phyloP scores from a whole-genome alignment of 176 grass and related monocot genomes.

The Paspalum notatum region DNA sequence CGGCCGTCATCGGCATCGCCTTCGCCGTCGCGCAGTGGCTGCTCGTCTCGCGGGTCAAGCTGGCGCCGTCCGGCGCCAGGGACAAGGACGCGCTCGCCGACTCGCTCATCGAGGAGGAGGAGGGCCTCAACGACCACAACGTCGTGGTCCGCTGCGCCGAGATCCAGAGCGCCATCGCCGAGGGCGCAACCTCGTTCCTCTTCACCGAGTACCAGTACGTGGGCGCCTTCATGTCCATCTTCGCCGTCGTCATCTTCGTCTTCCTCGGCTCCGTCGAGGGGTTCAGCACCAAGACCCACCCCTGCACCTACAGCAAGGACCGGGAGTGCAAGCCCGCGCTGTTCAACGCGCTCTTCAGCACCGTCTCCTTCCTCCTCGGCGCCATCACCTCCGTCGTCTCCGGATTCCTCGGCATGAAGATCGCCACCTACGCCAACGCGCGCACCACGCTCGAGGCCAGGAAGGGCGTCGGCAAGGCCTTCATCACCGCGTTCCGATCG shows the following conservation, averaged over 20 bases:
- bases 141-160: conserved; percentile 48
- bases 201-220: conserved; percentile 83
- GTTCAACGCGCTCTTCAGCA: conserved; percentile 52
- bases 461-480: conserved; percentile 57
- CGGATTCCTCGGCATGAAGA: conserved; percentile 66
- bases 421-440: conserved; percentile 57
- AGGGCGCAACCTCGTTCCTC: conserved; percentile 74
- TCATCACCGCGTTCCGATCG: conserved; percentile 55
- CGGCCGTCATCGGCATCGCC: conserved; percentile 43
- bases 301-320: conserved; percentile 61
- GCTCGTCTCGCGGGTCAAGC: conserved; percentile 55
- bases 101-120: conserved; percentile 62
- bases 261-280: conserved; percentile 84
- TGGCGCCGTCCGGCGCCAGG: conserved; percentile 20
- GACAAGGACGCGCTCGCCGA: conserved; percentile 30
- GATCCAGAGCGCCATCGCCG: conserved; percentile 58
- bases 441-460: conserved; percentile 59
- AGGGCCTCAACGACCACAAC: conserved; percentile 66
- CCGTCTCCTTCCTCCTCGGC: conserved; percentile 53
- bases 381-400: conserved; percentile 55
- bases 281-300: conserved; percentile 64
- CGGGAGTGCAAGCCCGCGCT: conserved; percentile 55
- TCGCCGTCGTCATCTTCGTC: conserved; percentile 77
- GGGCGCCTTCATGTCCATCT: conserved; percentile 67
- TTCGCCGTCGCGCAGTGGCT: conserved; percentile 59